Evolutionary conservation across 208 protist genomes (phyloP).

Genomic region (Crithidia sp.): DNA sequence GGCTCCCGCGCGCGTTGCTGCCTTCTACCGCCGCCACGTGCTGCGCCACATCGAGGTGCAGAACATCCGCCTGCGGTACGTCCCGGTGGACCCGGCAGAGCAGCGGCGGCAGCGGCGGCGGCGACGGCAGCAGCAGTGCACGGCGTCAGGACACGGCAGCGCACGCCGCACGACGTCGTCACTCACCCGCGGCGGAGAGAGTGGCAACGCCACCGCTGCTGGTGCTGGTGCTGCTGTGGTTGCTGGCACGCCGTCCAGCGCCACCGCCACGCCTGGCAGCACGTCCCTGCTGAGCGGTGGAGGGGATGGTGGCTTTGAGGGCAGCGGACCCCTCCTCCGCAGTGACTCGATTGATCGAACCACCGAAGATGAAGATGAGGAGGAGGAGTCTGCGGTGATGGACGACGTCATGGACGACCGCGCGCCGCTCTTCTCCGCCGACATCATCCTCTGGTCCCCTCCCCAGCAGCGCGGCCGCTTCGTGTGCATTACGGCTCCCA

Average conservation of each 20-base stretch:
- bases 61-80: slow-evolving; percentile 33
- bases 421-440: slow-evolving; percentile 20
- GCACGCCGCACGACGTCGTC: neutral
- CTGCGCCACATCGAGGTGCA: slow-evolving; percentile 31
- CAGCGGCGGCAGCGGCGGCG: neutral
- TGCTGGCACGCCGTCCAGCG: neutral
- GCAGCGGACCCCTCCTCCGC: neutral
- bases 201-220: slow-evolving; percentile 3
- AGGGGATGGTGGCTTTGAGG: neutral
- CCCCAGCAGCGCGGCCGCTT: slow-evolving; percentile 41
- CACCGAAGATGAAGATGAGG: slow-evolving; percentile 10
- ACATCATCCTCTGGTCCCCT: slow-evolving; percentile 30
- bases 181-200: too few species aligned
- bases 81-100: slow-evolving; percentile 6
- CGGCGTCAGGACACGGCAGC: neutral
- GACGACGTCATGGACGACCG: neutral
- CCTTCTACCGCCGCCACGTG: slow-evolving; percentile 32
- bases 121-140: neutral
- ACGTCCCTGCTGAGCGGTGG: slow-evolving; percentile 1
- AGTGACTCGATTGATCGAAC: neutral
- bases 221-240: neutral
- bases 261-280: slow-evolving; percentile 4
- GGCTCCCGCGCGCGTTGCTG: slow-evolving; percentile 1
- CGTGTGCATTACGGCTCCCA: slow-evolving; percentile 64
- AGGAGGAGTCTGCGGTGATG: slow-evolving; percentile 1